These are phyloP conservation scores for Rubia balearica DNA, from an alignment of 305 asterid genomes.

Conservation along the genomic window DNA sequence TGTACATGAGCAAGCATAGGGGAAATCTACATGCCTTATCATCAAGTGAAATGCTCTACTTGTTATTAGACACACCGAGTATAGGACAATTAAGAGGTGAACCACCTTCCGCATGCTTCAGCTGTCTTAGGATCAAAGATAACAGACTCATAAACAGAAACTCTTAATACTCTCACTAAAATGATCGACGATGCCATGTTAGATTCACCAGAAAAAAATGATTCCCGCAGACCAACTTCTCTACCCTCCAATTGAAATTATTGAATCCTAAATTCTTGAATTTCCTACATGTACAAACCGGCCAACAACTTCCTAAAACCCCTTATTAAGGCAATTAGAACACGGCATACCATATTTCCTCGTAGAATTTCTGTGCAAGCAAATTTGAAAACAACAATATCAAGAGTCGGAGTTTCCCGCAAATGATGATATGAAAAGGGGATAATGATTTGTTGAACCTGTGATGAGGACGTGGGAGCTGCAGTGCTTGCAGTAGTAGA, in stretches of 20 bases:
- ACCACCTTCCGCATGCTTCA: not conserved
- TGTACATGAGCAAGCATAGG: not conserved
- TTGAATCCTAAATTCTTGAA: not conserved
- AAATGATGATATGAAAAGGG: not conserved
- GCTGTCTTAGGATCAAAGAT: not conserved
- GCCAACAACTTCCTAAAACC: not conserved
- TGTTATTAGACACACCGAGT: not conserved
- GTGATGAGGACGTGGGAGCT: constrained; percentile 95
- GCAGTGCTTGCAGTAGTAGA: constrained; percentile 95
- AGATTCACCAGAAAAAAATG: not conserved
- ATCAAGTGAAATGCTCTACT: not conserved
- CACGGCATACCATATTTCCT: not conserved
- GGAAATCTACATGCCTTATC: not conserved
- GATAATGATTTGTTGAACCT: constrained; percentile 34
- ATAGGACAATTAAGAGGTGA: not conserved
- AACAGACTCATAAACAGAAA: not conserved
- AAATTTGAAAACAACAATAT: not conserved
- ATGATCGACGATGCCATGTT: not conserved
- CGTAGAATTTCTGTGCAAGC: not conserved
- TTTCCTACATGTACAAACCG: not conserved
- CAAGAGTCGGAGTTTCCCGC: not conserved
- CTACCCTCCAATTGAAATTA: not conserved
- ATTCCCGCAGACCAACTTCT: not conserved
- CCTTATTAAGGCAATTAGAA: not conserved
- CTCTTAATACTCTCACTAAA: not conserved